Percentiles rank a stretch among this genome's conserved stretches.
Evolutionary conservation across 495 filamentous ascomycete species (phyloP).

Genomic region (Hypoxylon crocopeplum): DNA sequence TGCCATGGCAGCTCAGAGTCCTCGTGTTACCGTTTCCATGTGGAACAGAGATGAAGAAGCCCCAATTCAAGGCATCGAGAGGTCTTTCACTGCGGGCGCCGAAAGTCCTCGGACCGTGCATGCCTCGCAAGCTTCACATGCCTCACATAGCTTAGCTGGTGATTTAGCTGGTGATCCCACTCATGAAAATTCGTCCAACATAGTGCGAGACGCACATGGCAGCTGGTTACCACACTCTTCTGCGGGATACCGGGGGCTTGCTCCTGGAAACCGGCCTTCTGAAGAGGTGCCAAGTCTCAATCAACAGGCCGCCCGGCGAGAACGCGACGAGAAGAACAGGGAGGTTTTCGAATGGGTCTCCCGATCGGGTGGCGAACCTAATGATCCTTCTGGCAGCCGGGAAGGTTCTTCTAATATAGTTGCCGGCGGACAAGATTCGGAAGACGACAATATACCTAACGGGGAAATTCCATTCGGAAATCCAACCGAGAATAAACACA

Average conservation of each 20-base stretch:
- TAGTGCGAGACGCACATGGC: conserved; percentile 46
- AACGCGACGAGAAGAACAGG: conserved; percentile 47
- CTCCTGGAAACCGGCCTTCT: conserved; percentile 47
- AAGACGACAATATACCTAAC: conserved; percentile 44
- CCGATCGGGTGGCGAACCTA: conserved; percentile 24
- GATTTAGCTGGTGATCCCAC: conserved; percentile 32
- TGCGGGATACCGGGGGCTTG: conserved; percentile 51
- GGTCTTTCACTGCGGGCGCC: conserved; percentile 29
- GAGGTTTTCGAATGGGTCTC: conserved; percentile 52
- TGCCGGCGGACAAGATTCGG: conserved; percentile 27
- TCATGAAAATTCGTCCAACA: conserved; percentile 4
- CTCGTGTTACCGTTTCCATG: conserved; percentile 56
- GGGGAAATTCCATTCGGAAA: conserved; percentile 46
- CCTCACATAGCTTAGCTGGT: conserved; percentile 32
- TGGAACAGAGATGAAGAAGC: conserved; percentile 50
- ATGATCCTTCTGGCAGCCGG: conserved; percentile 1
- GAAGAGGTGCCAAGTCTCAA: conserved; percentile 50
- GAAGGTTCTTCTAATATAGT: conserved; percentile 16
- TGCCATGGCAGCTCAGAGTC: conserved; percentile 52
- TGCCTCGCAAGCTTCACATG: conserved; percentile 23
- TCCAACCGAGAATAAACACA: conserved; percentile 48
- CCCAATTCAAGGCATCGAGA: conserved; percentile 39
- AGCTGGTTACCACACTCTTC: conserved; percentile 46
- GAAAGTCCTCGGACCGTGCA: conserved; percentile 27
- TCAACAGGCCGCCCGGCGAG: conserved; percentile 43